These are phyloP conservation scores for Artemisia argyi DNA, from an alignment of 129 eudicot species.

Conservation along the genomic window DNA sequence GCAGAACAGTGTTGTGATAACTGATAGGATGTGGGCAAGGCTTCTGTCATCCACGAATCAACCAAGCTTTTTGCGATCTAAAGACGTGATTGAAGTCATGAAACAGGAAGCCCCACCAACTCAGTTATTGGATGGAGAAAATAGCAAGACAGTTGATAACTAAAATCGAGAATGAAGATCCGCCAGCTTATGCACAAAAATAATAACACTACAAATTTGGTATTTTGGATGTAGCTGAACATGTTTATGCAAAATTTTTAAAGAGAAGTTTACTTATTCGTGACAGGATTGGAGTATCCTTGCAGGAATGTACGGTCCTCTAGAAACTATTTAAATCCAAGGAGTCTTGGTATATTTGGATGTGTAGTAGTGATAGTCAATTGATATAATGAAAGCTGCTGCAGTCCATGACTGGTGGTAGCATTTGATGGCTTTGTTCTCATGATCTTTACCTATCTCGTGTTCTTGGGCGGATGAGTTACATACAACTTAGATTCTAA, in stretches of 20 bases:
- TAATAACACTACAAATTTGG: slow-evolving; percentile 22
- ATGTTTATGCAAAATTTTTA: slow-evolving; percentile 15
- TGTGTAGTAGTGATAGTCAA: slow-evolving; percentile 13
- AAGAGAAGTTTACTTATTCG: background rate
- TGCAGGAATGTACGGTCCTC: too few species aligned
- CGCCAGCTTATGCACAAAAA: slow-evolving; percentile 26
- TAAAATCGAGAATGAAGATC: slow-evolving; percentile 7
- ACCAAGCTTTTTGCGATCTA: slow-evolving; percentile 64
- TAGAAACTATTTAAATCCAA: background rate
- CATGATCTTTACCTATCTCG: background rate
- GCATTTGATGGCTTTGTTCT: slow-evolving; percentile 16
- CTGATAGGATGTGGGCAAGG: slow-evolving; percentile 85
- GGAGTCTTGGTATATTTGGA: slow-evolving; percentile 19
- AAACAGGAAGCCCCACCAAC: slow-evolving; percentile 37
- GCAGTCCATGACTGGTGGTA: slow-evolving; percentile 9
- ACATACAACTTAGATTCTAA: too few species aligned
- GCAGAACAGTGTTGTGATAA: slow-evolving; percentile 68
- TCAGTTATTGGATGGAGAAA: slow-evolving; percentile 45
- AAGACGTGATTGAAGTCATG: slow-evolving; percentile 35
- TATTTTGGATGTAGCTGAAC: slow-evolving; percentile 17
- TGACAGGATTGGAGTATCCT: too few species aligned
- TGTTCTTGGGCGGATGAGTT: slow-evolving; percentile 7
- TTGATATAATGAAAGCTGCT: slow-evolving; percentile 12
- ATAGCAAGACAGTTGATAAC: slow-evolving; percentile 30
- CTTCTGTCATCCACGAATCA: slow-evolving; percentile 72